Base-by-base conservation (phyloP, 1,284 basidiomycete species). In the Kalmanozyma brasiliensis region DNA sequence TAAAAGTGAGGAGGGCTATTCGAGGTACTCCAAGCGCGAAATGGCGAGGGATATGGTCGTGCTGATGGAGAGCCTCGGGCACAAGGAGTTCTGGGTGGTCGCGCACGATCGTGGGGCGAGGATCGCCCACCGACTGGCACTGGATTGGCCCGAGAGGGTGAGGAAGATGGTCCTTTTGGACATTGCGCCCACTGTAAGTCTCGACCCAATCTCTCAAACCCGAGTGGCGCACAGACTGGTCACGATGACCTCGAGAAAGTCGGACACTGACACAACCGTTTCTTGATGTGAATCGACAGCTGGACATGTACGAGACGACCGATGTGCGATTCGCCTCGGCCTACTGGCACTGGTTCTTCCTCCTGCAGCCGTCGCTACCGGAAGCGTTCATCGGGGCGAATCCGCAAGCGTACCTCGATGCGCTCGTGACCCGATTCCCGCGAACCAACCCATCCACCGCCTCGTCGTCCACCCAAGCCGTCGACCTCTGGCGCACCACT, bases 41-140 rank as follows among this genome's bases (percentile, higher is more conserved):
- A 83, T 84, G 80, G 83, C 81, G 0, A 60, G 72, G 9, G 83
- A 84, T 60, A 74, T 80, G 60, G 74, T 83, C 0, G 70, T 77
- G 30, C 72, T 83, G 13, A 83, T 83, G 83, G 52, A 72, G n/a
- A 52, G 72, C 17, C 59, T 82, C 14, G 79, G 81, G 9, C 49
- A 63, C 33, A 73, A 75, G 20, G 49, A 56, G 9, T 83, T 84
- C 64, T 59, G 57, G 14, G 49, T 84, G 7, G 63, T 84, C 2
- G 80, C 71, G 0, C 83, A 84, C 53, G 83, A 84, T 61, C 66
- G 83, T n/a, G 83, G 83, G n/a, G 83, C 79, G 3, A 70, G 83
- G 35, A 82, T 84, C 8, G 77, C 82, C 2, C 83, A 84, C 69
- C 73, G 83, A 13, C 53, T 84, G 20, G 80, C 75, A 0, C 49